phyloP scores from a whole-genome alignment of 116 monocot species.

The Trichopus zeylanicus region DNA sequence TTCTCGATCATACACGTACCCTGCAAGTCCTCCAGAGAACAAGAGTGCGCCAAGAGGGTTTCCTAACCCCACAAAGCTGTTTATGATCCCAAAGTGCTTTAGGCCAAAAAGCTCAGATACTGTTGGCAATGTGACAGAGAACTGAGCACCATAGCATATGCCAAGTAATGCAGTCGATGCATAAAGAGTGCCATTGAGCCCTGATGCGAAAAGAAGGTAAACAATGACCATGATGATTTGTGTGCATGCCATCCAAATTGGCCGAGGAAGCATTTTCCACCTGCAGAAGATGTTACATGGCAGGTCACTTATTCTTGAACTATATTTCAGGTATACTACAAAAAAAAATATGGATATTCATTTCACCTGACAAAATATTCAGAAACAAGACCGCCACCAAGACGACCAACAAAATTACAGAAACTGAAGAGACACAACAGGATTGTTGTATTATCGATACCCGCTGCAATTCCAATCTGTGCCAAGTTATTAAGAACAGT shows the following conservation, averaged over 20 bases:
- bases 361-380: slow-evolving; percentile 73
- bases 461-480: slow-evolving; percentile 70
- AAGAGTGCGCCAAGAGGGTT: slow-evolving; percentile 80
- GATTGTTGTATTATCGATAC: slow-evolving; percentile 54
- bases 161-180: slow-evolving; percentile 57
- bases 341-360: no score
- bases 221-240: slow-evolving; percentile 63
- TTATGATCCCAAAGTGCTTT: slow-evolving; percentile 79
- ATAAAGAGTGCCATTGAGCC: slow-evolving; percentile 38
- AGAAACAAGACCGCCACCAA: slow-evolving; percentile 62
- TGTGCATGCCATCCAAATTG: slow-evolving; percentile 65
- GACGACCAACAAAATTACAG: slow-evolving; percentile 82
- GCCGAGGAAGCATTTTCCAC: slow-evolving; percentile 69
- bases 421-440: slow-evolving; percentile 74
- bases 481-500: slow-evolving; percentile 88
- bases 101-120: slow-evolving; percentile 89
- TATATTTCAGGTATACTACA: neutral
- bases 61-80: slow-evolving; percentile 78
- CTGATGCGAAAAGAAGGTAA: slow-evolving; percentile 68
- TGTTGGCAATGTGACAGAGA: slow-evolving; percentile 74
- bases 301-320: neutral
- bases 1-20: slow-evolving; percentile 71
- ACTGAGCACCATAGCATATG: slow-evolving; percentile 76
- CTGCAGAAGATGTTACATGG: slow-evolving; percentile 25
- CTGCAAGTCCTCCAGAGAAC: slow-evolving; percentile 75